Conservation (phyloP, 1,284 basidiomycete species). For the Quambalaria eucalypti region DNA sequence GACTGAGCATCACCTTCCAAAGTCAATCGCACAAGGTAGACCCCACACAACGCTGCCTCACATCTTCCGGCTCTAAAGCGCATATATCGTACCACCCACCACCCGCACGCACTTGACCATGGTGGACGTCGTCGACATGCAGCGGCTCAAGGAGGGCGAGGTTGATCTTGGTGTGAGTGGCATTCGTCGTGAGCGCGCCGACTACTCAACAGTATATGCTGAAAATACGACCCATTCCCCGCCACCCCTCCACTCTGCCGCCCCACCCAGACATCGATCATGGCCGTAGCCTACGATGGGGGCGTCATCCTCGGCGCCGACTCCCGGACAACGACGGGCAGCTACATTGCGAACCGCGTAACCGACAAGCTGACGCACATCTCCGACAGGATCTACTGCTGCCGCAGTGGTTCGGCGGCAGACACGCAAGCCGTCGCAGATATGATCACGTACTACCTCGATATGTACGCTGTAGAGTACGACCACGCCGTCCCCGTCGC, state of each 20-base stretch:
- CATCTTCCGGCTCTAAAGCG: no score
- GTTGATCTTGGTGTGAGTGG: constrained; percentile 41
- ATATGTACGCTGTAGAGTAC: constrained; percentile 69
- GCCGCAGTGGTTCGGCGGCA: constrained; percentile 92
- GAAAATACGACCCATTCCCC: no score
- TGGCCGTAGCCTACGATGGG: constrained; percentile 92
- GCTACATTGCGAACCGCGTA: constrained; percentile 93
- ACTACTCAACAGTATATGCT: no score
- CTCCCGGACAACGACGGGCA: constrained; percentile 89
- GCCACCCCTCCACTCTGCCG: no score
- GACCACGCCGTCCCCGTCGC: constrained; percentile 69
- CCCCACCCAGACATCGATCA: constrained; percentile 79
- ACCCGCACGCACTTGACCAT: no score
- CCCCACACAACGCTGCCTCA: no score
- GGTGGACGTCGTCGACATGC: constrained; percentile 20
- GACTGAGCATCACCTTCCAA: no score
- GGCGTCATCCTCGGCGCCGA: constrained; percentile 96
- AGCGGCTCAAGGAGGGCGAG: constrained; percentile 41
- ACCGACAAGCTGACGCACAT: constrained; percentile 96
- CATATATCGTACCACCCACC: no score
- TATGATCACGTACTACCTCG: constrained; percentile 75
- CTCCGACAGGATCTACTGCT: constrained; percentile 97
- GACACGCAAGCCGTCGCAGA: constrained; percentile 95
- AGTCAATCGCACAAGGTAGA: no score
- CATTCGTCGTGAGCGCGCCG: background rate